Evolutionary conservation across 371 early-diverging fungal genomes (phyloP).

Genomic region (Rhizopus microsporus): DNA sequence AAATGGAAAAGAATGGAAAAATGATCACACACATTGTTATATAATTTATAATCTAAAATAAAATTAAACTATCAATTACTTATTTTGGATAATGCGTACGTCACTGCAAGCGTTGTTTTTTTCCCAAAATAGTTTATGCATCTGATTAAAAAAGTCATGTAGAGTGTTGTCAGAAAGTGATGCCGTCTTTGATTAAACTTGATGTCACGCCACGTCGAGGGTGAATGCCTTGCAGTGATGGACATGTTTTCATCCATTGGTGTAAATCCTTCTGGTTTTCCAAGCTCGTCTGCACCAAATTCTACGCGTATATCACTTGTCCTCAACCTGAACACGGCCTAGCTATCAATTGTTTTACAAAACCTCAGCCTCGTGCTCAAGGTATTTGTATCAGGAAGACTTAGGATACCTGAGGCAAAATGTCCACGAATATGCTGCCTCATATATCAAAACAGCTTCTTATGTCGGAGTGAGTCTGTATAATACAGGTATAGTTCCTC

Average conservation of each 20-base stretch:
- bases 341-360: constrained; percentile 9
- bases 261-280: neutral
- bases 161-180: too few relatives aligned
- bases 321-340: constrained; percentile 18
- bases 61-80: too few relatives aligned
- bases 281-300: constrained; percentile 1
- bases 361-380: neutral
- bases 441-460: constrained; percentile 9
- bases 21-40: neutral
- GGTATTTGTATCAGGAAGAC: constrained; percentile 6
- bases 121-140: too few relatives aligned
- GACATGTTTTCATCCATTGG: neutral
- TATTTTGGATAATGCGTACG: too few relatives aligned
- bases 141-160: too few relatives aligned
- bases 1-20: neutral
- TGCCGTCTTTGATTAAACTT: too few relatives aligned
- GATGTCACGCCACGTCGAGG: too few relatives aligned
- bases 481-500: constrained; percentile 12
- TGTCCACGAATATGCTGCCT: constrained; percentile 10
- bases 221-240: neutral
- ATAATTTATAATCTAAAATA: too few relatives aligned
- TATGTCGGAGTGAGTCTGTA: neutral
- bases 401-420: neutral
- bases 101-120: too few relatives aligned
- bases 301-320: constrained; percentile 16